Percentiles rank a stretch among this genome's conserved stretches.
Evolutionary conservation across 306 rosid genomes (phyloP).

Genomic region (Sicyos edulis): DNA sequence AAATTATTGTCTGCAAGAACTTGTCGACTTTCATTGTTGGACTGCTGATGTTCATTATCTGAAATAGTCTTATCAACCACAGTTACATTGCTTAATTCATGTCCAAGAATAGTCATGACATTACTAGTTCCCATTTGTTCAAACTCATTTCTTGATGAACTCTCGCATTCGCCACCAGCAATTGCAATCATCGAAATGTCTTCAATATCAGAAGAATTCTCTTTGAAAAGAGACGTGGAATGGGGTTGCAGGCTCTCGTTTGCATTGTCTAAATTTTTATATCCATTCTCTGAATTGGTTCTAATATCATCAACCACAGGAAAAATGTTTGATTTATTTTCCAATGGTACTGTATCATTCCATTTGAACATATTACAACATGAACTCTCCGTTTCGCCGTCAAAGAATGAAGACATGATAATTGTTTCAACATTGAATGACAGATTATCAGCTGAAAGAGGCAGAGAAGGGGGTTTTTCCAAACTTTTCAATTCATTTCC

Average conservation of each 20-base stretch:
- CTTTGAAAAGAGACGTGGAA: neutral
- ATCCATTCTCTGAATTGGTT: conserved; percentile 18
- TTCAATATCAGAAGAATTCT: neutral
- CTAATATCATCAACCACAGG: conserved; percentile 14
- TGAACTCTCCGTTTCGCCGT: conserved; percentile 19
- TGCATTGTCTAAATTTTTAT: conserved; percentile 24
- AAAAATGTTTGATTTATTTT: neutral
- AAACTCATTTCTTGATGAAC: conserved; percentile 12
- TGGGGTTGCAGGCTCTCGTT: neutral
- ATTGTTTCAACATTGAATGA: conserved; percentile 21
- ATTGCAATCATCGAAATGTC: conserved; percentile 21
- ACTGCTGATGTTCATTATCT: conserved; percentile 15
- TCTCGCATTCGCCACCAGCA: conserved; percentile 25
- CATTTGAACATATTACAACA: conserved; percentile 16
- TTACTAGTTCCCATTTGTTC: conserved; percentile 19
- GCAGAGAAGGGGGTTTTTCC: neutral
- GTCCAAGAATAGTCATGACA: too few species aligned
- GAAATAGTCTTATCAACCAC: conserved; percentile 17
- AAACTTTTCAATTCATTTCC: conserved; percentile 1
- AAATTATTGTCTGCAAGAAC: neutral
- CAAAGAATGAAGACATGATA: conserved; percentile 24
- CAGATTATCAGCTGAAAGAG: conserved; percentile 6
- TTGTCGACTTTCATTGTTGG: conserved; percentile 2
- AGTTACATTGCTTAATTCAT: neutral
- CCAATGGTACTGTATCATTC: conserved; percentile 13